Conservation (phyloP, 805 yeast species). For the Candida xiaguanensis region DNA sequence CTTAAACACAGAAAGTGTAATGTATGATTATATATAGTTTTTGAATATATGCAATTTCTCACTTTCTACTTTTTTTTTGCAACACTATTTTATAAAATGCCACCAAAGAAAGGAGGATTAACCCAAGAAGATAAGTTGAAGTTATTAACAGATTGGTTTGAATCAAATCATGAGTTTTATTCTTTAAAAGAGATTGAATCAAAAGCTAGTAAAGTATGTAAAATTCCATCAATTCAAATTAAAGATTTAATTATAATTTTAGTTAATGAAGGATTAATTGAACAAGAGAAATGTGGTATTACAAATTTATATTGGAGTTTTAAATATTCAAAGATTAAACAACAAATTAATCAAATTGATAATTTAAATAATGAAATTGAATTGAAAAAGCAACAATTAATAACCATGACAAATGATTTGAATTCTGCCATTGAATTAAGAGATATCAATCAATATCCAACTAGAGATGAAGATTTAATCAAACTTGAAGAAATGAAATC, state of each 20-base stretch:
- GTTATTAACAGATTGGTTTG: slow-evolving; percentile 6
- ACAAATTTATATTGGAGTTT: slow-evolving; percentile 52
- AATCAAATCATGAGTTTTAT: slow-evolving; percentile 26
- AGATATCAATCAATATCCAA: not conserved
- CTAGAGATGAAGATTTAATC: not conserved
- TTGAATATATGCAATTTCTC: not conserved
- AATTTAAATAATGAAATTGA: not conserved
- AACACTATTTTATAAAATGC: not conserved
- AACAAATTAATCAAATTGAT: not conserved
- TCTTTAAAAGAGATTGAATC: slow-evolving; percentile 51
- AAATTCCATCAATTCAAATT: slow-evolving; percentile 52
- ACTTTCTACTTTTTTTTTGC: slow-evolving; percentile 1
- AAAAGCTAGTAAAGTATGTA: slow-evolving; percentile 41
- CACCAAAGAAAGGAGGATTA: slow-evolving; percentile 2
- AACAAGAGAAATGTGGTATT: slow-evolving; percentile 53
- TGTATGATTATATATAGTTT: slow-evolving; percentile 24
- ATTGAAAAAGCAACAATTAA: not conserved
- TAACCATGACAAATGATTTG: not conserved
- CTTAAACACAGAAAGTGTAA: slow-evolving; percentile 44
- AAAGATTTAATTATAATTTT: slow-evolving; percentile 46
- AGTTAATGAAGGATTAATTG: slow-evolving; percentile 47
- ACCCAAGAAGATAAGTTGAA: slow-evolving; percentile 4
- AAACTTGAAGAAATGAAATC: not conserved
- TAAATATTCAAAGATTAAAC: slow-evolving; percentile 14
- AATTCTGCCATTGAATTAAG: not conserved